These are phyloP conservation scores for Cruciata laevipes DNA, from an alignment of 257 asterid species.

Conservation along the genomic window DNA sequence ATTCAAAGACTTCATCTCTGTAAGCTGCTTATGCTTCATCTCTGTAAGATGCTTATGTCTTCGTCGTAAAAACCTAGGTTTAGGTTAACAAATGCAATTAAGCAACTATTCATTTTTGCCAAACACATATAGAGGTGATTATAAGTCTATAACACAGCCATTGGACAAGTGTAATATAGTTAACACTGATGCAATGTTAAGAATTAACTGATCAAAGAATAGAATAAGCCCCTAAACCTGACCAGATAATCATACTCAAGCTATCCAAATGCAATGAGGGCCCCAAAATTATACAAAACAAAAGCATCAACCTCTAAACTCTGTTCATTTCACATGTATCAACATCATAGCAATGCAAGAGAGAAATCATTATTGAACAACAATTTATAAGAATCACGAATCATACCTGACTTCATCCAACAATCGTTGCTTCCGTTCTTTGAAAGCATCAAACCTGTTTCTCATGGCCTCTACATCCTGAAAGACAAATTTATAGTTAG, in stretches of 20 bases:
- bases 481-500: slow-evolving; percentile 2
- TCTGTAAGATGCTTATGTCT: slow-evolving; percentile 42
- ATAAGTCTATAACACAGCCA: background rate
- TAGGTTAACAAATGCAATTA: background rate
- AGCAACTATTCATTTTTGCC: background rate
- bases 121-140: background rate
- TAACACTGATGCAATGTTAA: too few relatives aligned
- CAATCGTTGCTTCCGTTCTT: slow-evolving; percentile 44
- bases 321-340: background rate
- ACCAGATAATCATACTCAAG: background rate
- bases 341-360: background rate
- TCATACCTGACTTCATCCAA: slow-evolving; percentile 85
- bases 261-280: background rate
- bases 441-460: slow-evolving; percentile 43
- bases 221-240: background rate
- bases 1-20: slow-evolving; percentile 25
- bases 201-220: too few relatives aligned
- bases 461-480: slow-evolving; percentile 55
- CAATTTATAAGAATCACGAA: background rate
- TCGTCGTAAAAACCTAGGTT: slow-evolving; percentile 50
- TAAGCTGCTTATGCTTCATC: slow-evolving; percentile 38
- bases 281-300: background rate
- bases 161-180: too few relatives aligned
- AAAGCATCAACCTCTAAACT: background rate
- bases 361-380: background rate